A percentile compares a stretch with the other conserved stretches of the same genome.
Conservation (phyloP, 2,329 filamentous ascomycete species). For the Cladobotryum protrusum region DNA sequence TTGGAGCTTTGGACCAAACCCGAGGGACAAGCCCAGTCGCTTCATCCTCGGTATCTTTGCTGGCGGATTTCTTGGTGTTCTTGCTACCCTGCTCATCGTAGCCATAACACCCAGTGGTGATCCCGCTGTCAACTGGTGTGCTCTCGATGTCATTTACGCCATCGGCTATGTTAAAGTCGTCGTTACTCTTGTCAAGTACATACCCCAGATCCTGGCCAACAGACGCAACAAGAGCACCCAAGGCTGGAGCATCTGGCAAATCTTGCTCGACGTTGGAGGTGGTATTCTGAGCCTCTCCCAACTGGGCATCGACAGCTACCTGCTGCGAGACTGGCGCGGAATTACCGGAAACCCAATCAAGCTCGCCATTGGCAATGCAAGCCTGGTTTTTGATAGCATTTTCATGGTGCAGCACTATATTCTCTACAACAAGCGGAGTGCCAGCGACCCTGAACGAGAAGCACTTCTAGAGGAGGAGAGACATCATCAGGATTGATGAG, state of each 20-base stretch:
- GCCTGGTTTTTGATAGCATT: constrained; percentile 76
- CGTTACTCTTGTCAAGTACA: constrained; percentile 87
- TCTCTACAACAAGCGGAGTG: constrained; percentile 48
- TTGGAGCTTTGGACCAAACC: constrained; percentile 68
- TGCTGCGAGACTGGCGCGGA: constrained; percentile 83
- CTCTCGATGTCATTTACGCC: constrained; percentile 59
- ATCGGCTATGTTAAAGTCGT: constrained; percentile 85
- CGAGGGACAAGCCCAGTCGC: constrained; percentile 49
- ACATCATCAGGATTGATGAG: too few species aligned
- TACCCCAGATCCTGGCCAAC: constrained; percentile 79
- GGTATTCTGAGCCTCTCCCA: constrained; percentile 77
- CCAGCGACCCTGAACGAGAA: background rate
- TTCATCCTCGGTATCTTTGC: constrained; percentile 63
- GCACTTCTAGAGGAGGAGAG: background rate
- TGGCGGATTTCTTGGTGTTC: constrained; percentile 59
- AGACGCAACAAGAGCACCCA: constrained; percentile 76
- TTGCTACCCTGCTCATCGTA: constrained; percentile 43
- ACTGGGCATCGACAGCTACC: constrained; percentile 74
- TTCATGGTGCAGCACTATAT: constrained; percentile 89
- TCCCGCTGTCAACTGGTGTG: constrained; percentile 48
- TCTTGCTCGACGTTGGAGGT: constrained; percentile 76
- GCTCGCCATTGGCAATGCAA: constrained; percentile 77
- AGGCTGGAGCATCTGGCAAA: constrained; percentile 82
- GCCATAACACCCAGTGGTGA: constrained; percentile 30
- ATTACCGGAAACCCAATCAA: constrained; percentile 90